These are phyloP conservation scores for Penicillium psychrosexuale DNA, from an alignment of 2,329 filamentous ascomycete species.

Conservation along the genomic window DNA sequence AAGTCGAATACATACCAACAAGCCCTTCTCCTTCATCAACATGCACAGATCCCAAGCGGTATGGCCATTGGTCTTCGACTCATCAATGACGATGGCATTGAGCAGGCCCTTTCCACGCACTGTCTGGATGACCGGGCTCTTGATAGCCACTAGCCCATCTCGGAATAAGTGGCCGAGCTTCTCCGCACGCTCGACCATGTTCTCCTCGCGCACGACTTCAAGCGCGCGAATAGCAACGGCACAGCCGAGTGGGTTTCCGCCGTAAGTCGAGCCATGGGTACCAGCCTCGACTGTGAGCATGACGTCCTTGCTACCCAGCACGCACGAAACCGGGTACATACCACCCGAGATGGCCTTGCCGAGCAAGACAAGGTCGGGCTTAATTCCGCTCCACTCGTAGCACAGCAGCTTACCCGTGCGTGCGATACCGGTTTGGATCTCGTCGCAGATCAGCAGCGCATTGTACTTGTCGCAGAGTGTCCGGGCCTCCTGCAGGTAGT, in stretches of 20 bases:
- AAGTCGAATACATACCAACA: constrained; percentile 64
- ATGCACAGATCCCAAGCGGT: constrained; percentile 96
- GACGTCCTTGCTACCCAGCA: constrained; percentile 81
- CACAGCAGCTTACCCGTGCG: constrained; percentile 92
- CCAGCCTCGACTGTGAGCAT: constrained; percentile 96
- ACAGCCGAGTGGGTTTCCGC: constrained; percentile 91
- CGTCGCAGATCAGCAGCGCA: constrained; percentile 92
- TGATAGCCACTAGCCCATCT: constrained; percentile 69
- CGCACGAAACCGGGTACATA: constrained; percentile 97
- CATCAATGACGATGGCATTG: constrained; percentile 95
- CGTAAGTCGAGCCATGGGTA: constrained; percentile 97
- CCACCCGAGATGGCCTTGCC: constrained; percentile 98
- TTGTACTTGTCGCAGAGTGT: constrained; percentile 93
- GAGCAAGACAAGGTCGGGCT: constrained; percentile 89
- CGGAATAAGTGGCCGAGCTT: constrained; percentile 79
- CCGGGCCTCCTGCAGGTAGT: constrained; percentile 76
- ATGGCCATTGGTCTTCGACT: constrained; percentile 77
- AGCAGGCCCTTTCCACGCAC: constrained; percentile 91
- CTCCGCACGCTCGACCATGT: constrained; percentile 79
- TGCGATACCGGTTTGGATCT: constrained; percentile 97
- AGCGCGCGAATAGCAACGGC: constrained; percentile 93
- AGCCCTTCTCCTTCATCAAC: constrained; percentile 89
- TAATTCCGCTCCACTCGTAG: constrained; percentile 91
- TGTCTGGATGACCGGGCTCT: constrained; percentile 74
- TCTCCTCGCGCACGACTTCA: constrained; percentile 88